These are phyloP conservation scores for Ceratocystis variospora DNA, from an alignment of 2,329 filamentous ascomycete genomes.

Conservation along the genomic window DNA sequence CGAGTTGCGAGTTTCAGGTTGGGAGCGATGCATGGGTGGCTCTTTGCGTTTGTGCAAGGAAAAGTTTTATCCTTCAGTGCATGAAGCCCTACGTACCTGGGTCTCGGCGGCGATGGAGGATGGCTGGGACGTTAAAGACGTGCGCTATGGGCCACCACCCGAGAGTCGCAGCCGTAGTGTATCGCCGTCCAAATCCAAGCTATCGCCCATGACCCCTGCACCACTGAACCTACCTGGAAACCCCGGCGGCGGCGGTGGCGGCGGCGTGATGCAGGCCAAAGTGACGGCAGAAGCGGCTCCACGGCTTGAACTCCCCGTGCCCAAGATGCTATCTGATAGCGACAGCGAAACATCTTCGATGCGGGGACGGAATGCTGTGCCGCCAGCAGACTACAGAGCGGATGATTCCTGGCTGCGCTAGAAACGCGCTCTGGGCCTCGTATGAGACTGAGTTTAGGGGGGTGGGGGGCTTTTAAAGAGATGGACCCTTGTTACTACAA, in stretches of 20 bases:
- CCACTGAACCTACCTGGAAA: conserved; percentile 6
- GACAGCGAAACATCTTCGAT: conserved; percentile 14
- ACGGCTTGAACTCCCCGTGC: conserved; percentile 16
- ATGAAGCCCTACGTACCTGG: conserved; percentile 81
- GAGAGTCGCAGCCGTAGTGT: conserved; percentile 22
- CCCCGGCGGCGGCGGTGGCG: background rate
- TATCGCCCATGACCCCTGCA: conserved; percentile 6
- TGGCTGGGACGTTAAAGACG: conserved; percentile 70
- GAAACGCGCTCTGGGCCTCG: conserved; percentile 3
- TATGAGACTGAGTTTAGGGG: background rate
- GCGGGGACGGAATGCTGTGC: conserved; percentile 10
- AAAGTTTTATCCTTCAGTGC: conserved; percentile 88
- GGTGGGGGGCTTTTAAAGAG: background rate
- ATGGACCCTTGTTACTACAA: background rate
- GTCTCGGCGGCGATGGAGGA: conserved; percentile 76
- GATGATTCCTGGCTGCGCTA: conserved; percentile 19
- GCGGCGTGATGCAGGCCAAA: background rate
- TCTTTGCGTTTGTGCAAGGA: conserved; percentile 87
- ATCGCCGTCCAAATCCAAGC: conserved; percentile 18
- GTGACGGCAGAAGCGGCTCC: conserved; percentile 6
- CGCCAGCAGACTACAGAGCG: conserved; percentile 15
- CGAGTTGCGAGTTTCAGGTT: conserved; percentile 69
- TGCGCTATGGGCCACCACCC: conserved; percentile 55
- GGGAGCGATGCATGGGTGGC: conserved; percentile 77
- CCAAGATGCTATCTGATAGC: conserved; percentile 17